phyloP scores from a whole-genome alignment of 345 rosid species.

The Lumnitzera littorea region DNA sequence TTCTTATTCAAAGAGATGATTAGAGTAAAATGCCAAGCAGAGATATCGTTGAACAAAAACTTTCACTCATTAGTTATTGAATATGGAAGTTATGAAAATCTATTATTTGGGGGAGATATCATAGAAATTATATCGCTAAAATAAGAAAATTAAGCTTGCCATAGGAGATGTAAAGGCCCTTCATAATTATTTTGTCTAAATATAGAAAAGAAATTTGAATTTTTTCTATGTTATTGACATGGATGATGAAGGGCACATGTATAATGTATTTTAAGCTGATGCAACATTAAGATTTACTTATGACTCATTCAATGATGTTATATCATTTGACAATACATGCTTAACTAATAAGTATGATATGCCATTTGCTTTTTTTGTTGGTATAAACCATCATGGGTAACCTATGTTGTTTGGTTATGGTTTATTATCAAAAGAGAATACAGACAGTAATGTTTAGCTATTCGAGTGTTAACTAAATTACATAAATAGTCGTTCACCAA shows the following conservation, averaged over 20 bases:
- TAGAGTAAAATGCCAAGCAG: constrained; percentile 3
- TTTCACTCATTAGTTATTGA: constrained; percentile 17
- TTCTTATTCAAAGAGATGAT: constrained; percentile 7
- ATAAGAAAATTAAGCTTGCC: constrained; percentile 30
- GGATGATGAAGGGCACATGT: constrained; percentile 31
- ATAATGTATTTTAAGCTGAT: constrained; percentile 41
- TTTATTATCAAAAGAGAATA: constrained; percentile 35
- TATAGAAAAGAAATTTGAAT: constrained; percentile 27
- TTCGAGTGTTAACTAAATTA: constrained; percentile 53
- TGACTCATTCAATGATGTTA: constrained; percentile 34
- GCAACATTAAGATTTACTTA: constrained; percentile 36
- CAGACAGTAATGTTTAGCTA: constrained; percentile 42
- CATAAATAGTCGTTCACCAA: constrained; percentile 46
- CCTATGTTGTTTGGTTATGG: constrained; percentile 43
- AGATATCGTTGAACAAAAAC: not conserved
- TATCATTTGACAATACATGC: constrained; percentile 37
- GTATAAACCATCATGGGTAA: constrained; percentile 53
- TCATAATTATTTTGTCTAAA: constrained; percentile 30
- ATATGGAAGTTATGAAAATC: constrained; percentile 21
- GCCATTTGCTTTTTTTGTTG: constrained; percentile 34
- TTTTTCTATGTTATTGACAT: constrained; percentile 48
- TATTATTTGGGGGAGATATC: constrained; percentile 19
- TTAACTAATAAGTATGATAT: constrained; percentile 32
- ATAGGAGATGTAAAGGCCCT: constrained; percentile 41
- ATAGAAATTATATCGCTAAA: constrained; percentile 1